A percentile compares a stretch with the other conserved stretches of the same genome.
Evolutionary conservation across 305 asterid species (phyloP).

Genomic region (Rubia occidens): DNA sequence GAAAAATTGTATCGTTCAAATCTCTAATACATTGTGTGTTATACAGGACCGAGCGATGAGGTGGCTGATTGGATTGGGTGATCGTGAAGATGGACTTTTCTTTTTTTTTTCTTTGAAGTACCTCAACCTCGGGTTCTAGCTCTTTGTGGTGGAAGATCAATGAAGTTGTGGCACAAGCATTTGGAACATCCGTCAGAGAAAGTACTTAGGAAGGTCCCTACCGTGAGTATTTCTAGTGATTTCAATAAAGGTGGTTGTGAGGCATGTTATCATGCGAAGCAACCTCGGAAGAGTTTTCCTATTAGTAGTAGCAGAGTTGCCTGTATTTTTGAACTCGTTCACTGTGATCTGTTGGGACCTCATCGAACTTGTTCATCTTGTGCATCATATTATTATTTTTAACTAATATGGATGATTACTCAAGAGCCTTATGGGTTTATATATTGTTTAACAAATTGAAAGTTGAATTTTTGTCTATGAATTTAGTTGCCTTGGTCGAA

Average conservation of each 20-base stretch:
- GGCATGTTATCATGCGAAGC: slow-evolving; percentile 9
- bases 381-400: neutral
- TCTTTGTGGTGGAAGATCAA: neutral
- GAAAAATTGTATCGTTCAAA: neutral
- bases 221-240: neutral
- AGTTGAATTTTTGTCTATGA: neutral
- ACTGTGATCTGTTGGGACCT: neutral
- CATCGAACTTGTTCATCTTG: no score
- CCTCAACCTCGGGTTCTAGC: neutral
- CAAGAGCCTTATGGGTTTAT: slow-evolving; percentile 10
- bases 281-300: neutral
- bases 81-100: slow-evolving; percentile 6
- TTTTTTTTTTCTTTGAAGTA: neutral
- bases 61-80: slow-evolving; percentile 20
- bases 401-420: slow-evolving; percentile 14
- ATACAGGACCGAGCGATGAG: slow-evolving; percentile 6
- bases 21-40: slow-evolving; percentile 9
- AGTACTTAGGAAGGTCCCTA: neutral
- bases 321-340: slow-evolving; percentile 4
- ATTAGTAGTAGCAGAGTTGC: neutral
- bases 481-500: neutral
- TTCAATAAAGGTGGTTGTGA: slow-evolving; percentile 11
- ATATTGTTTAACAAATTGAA: neutral
- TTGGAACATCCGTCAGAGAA: neutral
- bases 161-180: neutral